Evolutionary conservation across 1,284 basidiomycete species (phyloP), one percentile per base, ranked within the genome.

Genomic region (Marasmius oreades): DNA sequence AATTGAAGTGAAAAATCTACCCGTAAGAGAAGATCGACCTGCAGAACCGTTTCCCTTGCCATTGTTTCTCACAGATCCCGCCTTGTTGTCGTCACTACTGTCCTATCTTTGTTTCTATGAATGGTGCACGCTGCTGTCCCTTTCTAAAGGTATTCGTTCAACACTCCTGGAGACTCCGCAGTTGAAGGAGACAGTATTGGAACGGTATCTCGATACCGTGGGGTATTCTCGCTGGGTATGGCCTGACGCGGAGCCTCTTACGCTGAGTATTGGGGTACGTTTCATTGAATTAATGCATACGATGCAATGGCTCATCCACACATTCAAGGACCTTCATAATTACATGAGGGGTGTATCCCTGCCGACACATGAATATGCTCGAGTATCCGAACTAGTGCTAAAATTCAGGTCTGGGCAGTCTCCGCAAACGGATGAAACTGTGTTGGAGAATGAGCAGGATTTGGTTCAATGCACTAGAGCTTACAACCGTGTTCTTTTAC

Each of bases 311-410:
- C 26, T 31, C 6, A 33, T 14, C 20, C n/a, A 7, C 4, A n/a
- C 56, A 16, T 23, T 36, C 2, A 59, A 90, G 86, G 90, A 92
- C 68, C 76, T 93, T 37, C 80, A 81, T 63, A 78, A 85, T 51
- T 93, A 92, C 64, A 85, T 92, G 80, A 79, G 84, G 52, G 87
- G 88, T 2, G 85, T 92, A 1, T 85, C 83, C 6, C 79, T 88
- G 39, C 89, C 90, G 6, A 77, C 78, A 3, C 84, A 92, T 60
- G 80, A 87, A 59, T 92, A 88, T 62, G 76, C 81, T 1, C 77
- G 79, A 4, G 74, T 82, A 31, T 81, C 89, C 3, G 73, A 75
- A 12, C 67, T 75, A 23, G 84, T 82, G 62, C 71, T 86, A 2
- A 77, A 82, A 62, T 70, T 76, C 45, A 63, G 76, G 48, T 62